phyloP scores from a whole-genome alignment of 192 early-diverging fungal genomes.

The Spizellomyces sp. region DNA sequence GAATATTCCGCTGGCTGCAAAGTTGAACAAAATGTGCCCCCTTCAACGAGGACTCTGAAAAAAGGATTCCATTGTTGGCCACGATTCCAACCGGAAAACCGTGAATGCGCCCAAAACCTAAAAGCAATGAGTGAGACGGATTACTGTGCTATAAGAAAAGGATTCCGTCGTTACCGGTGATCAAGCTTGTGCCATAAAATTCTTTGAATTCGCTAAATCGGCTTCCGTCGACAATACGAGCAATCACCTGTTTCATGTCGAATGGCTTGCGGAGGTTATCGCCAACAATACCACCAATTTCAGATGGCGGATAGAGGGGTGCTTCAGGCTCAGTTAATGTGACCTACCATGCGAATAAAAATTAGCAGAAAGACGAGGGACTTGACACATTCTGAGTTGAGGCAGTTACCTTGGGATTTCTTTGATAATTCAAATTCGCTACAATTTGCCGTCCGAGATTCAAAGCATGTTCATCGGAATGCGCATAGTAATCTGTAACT shows the following conservation, averaged over 20 bases:
- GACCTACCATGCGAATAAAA: conserved; percentile 25
- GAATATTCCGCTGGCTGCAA: conserved; percentile 84
- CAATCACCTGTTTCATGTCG: conserved; percentile 90
- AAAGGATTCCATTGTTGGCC: conserved; percentile 95
- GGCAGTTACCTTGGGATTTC: conserved; percentile 55
- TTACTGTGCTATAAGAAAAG: neutral
- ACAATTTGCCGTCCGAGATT: conserved; percentile 80
- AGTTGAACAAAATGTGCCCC: conserved; percentile 95
- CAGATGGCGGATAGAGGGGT: conserved; percentile 78
- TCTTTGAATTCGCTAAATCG: conserved; percentile 93
- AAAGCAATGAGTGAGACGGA: neutral
- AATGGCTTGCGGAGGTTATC: conserved; percentile 87
- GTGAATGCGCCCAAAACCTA: conserved; percentile 86
- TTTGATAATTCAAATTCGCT: conserved; percentile 81
- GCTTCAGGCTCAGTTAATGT: conserved; percentile 53
- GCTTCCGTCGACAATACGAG: conserved; percentile 92
- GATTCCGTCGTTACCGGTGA: conserved; percentile 63
- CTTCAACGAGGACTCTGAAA: conserved; percentile 92
- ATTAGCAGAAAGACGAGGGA: neutral
- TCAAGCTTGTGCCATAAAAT: conserved; percentile 83
- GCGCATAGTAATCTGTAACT: conserved; percentile 92
- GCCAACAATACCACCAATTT: conserved; percentile 92
- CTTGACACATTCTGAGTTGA: neutral
- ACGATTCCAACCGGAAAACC: conserved; percentile 92
- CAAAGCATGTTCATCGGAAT: conserved; percentile 87